Base-by-base conservation (phyloP, 176 grass and related monocot genomes). In the Rhynchospora breviuscula region DNA sequence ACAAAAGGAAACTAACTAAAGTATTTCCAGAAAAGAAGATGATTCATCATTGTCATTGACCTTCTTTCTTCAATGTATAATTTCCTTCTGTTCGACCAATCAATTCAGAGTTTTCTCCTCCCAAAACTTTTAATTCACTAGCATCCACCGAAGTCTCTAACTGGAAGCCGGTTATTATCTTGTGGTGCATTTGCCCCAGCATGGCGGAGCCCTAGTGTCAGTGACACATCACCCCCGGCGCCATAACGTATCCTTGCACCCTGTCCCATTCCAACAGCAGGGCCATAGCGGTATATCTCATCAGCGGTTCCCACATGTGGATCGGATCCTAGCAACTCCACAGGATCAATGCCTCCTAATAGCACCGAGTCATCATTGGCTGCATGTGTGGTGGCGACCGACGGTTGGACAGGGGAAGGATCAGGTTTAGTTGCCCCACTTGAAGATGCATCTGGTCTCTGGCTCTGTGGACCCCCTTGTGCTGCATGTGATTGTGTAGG, bases 131-230 rank as follows among this genome's bases (percentile, higher is more conserved):
- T 87, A 72, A 8, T 11, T 49, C 80, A 88, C 81, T 87, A 93
- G 71, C 91, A 93, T 79, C 91, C 86, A 64, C 88, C 85, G 79
- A 93, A 99, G 83, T 99, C 93, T 91, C 96, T 91, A 64, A 99
- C 87, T 2, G 93, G 88, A 91, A 95, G 95, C 22, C 93, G 79
- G 80, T 87, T 85, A 70, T 84, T 92, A 66, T 88, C 86, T 59
- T 90, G 90, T 33, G 87, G 87, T 72, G 84, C 88, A 70, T 90
- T 92, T 63, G 88, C 89, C 5, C 85, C 87, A 4, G 91, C 91
- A 63, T 99, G 97, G 81, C 90, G 97, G 53, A 99, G 87, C 29
- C 97, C 97, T 25, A 99, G 88, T 29, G 97, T 99, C 33, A 99
- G 88, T 10, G 97, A 99, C 66, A 99, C 93, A 76, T 99, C 93